Evolutionary conservation across 305 asterid species (phyloP).

Genomic region (Rubia peregrina): DNA sequence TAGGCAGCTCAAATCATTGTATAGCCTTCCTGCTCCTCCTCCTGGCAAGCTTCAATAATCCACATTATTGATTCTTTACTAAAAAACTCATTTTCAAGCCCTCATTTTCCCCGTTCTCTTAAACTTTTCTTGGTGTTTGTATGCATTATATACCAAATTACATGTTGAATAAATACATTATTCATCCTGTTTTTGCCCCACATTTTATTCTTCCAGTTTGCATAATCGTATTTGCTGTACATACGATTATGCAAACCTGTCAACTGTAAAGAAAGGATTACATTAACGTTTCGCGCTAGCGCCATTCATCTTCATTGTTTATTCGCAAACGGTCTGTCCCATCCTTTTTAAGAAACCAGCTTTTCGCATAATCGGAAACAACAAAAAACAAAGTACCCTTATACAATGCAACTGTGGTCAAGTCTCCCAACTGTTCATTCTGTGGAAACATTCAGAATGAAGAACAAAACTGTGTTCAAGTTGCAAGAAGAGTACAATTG

Average conservation of each 20-base stretch:
- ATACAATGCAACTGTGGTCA: background rate
- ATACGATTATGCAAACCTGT: no score
- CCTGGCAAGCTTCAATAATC: slow-evolving; percentile 26
- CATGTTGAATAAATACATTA: background rate
- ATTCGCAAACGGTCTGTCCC: background rate
- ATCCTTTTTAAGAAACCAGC: background rate
- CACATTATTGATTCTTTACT: slow-evolving; percentile 11
- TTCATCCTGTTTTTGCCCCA: no score
- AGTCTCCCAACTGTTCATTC: background rate
- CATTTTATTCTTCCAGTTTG: no score
- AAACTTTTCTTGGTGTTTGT: background rate
- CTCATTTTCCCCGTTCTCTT: background rate
- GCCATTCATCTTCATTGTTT: background rate
- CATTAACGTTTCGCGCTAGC: no score
- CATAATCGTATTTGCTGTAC: no score
- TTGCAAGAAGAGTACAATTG: background rate
- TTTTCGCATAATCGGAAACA: background rate
- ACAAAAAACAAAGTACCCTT: no score
- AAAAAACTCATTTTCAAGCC: slow-evolving; percentile 11
- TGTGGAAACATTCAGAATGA: background rate
- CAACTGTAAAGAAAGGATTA: no score
- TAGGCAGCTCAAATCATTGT: slow-evolving; percentile 77
- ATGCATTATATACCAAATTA: background rate
- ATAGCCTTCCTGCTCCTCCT: slow-evolving; percentile 46
- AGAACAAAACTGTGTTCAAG: slow-evolving; percentile 1